Evolutionary conservation across 2,329 filamentous ascomycete genomes (phyloP).

Genomic region (Alternaria longipes): DNA sequence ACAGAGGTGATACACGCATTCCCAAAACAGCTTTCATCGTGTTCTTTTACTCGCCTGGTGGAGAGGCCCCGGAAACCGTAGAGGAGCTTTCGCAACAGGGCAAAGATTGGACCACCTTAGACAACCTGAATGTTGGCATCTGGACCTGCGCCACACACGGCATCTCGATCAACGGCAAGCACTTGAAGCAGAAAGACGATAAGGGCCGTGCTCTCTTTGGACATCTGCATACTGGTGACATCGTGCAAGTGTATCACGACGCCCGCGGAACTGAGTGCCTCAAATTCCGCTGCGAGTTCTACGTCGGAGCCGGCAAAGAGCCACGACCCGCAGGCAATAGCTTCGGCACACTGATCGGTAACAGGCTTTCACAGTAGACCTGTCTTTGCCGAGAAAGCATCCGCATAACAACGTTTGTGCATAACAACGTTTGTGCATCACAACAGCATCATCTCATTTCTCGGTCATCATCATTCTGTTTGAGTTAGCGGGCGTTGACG

Average conservation of each 20-base stretch:
- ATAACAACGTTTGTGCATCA: not conserved
- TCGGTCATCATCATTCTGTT: not conserved
- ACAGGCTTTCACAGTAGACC: constrained; percentile 19
- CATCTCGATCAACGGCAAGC: constrained; percentile 79
- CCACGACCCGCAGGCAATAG: constrained; percentile 36
- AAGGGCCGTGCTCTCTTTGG: constrained; percentile 66
- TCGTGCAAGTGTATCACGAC: constrained; percentile 74
- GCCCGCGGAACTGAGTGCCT: constrained; percentile 45
- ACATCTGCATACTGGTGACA: constrained; percentile 78
- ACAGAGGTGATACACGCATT: constrained; percentile 72
- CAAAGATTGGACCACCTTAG: constrained; percentile 63
- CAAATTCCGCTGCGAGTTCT: constrained; percentile 57
- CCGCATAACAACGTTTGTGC: not conserved
- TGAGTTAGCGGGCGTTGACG: constrained; percentile 1
- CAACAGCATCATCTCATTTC: not conserved
- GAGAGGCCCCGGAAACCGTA: constrained; percentile 69
- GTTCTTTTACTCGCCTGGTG: constrained; percentile 69
- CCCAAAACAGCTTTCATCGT: constrained; percentile 85
- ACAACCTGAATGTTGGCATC: constrained; percentile 73
- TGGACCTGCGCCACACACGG: constrained; percentile 80
- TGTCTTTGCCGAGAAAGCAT: not conserved
- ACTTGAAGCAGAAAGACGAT: constrained; percentile 65
- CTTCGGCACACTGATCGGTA: constrained; percentile 35
- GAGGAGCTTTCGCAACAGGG: constrained; percentile 53
- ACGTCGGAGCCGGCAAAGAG: constrained; percentile 49